phyloP scores from a whole-genome alignment of 2,329 filamentous ascomycete species.

The Dothideomycetes sp. region DNA sequence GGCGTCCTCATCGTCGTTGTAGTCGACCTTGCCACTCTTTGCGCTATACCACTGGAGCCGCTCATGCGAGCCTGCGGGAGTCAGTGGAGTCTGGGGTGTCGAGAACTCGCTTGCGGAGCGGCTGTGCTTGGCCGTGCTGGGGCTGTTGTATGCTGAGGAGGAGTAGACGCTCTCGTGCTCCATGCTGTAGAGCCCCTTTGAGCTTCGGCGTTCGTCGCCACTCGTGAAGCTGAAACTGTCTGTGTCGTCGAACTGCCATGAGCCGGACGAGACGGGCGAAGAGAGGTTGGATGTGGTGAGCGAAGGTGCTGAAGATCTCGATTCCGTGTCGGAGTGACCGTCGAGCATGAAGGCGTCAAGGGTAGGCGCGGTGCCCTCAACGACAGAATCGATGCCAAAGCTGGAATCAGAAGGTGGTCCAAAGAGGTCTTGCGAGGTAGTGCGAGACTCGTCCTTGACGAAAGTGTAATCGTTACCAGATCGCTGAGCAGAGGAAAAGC shows the following conservation, averaged over 20 bases:
- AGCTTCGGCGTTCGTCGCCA: conserved; percentile 1
- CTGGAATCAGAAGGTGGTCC: neutral
- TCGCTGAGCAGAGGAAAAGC: too few relatives aligned
- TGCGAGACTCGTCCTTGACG: conserved; percentile 4
- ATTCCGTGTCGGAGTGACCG: neutral
- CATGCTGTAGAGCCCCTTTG: conserved; percentile 5
- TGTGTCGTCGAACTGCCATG: neutral
- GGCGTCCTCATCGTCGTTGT: too few relatives aligned
- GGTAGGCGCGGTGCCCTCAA: conserved; percentile 8
- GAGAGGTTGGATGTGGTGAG: neutral
- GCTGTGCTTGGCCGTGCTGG: too few relatives aligned
- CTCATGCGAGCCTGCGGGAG: too few relatives aligned
- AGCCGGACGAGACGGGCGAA: too few relatives aligned
- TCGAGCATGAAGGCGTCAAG: conserved; percentile 8
- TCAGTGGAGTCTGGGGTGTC: too few relatives aligned
- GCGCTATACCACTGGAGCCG: too few relatives aligned
- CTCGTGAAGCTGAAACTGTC: neutral
- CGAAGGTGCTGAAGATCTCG: conserved; percentile 1
- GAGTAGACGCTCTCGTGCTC: conserved; percentile 8
- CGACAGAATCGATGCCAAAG: neutral
- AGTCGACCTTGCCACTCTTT: too few relatives aligned
- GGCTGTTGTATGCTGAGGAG: too few relatives aligned
- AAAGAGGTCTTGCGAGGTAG: conserved; percentile 1
- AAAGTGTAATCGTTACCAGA: conserved; percentile 1
- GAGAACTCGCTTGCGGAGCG: too few relatives aligned